These are phyloP conservation scores for Gracilaria caudata DNA, from an alignment of 23 red algal species.

Conservation along the genomic window DNA sequence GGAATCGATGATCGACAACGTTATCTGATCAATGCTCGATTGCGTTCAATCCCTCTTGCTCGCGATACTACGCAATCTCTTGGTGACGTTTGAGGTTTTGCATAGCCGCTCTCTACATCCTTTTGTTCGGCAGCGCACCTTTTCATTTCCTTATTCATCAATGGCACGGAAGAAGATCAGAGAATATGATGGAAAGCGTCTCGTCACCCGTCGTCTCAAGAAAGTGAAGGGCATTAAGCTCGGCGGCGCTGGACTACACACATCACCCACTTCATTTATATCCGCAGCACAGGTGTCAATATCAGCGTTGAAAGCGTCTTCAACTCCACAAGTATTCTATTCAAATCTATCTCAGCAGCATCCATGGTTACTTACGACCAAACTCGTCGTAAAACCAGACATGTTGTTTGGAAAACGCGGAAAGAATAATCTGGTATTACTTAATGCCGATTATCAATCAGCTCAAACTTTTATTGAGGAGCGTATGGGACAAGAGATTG, in stretches of 20 bases:
- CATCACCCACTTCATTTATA: not conserved
- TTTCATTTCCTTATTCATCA: not conserved
- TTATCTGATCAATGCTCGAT: too few relatives aligned
- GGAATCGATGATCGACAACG: too few relatives aligned
- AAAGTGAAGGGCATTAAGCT: constrained; percentile 51
- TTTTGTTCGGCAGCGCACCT: not conserved
- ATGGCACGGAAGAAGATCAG: constrained; percentile 99
- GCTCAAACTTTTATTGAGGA: constrained; percentile 64
- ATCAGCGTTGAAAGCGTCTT: constrained; percentile 24
- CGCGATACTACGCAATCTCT: not conserved
- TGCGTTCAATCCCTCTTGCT: too few relatives aligned
- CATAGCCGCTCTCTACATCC: not conserved
- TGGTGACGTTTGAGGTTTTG: not conserved
- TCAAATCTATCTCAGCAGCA: constrained; percentile 45
- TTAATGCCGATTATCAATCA: constrained; percentile 68
- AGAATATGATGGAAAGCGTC: constrained; percentile 92
- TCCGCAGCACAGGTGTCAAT: constrained; percentile 31
- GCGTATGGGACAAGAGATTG: constrained; percentile 72
- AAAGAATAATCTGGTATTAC: constrained; percentile 92
- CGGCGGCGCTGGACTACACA: constrained; percentile 26
- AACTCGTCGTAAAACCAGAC: constrained; percentile 97
- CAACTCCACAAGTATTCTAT: constrained; percentile 40
- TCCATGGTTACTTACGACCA: constrained; percentile 74
- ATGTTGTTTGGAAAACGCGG: constrained; percentile 99
- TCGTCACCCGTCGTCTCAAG: constrained; percentile 71